These are phyloP conservation scores for Friedmanniomyces endolithicus DNA, from an alignment of 495 filamentous ascomycete species.

Conservation along the genomic window DNA sequence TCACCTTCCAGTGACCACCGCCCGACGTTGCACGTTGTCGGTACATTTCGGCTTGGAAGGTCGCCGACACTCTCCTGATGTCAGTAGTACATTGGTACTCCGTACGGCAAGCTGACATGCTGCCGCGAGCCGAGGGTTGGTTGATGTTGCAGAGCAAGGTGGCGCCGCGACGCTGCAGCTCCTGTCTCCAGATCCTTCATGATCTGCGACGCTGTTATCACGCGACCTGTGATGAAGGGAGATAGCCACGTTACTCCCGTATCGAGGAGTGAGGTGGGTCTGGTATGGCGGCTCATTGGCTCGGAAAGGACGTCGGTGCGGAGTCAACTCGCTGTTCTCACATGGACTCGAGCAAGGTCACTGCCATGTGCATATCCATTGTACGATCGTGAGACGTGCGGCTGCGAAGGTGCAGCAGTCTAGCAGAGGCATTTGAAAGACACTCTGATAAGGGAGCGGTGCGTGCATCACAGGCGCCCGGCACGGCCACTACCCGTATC, in stretches of 20 bases:
- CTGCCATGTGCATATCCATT: background rate
- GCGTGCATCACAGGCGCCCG: background rate
- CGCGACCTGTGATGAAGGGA: background rate
- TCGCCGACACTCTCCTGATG: background rate
- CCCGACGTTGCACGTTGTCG: background rate
- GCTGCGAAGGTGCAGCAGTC: background rate
- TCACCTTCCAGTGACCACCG: background rate
- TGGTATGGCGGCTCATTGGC: background rate
- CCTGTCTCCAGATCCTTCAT: background rate
- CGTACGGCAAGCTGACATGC: background rate
- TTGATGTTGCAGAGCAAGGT: background rate
- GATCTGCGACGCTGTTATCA: constrained; percentile 5
- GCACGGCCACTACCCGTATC: background rate
- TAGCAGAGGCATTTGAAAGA: background rate
- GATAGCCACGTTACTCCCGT: background rate
- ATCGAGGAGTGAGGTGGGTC: background rate
- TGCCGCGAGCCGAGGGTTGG: background rate
- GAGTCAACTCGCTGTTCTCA: background rate
- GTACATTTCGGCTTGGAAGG: background rate
- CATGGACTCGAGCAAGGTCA: background rate
- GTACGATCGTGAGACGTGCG: background rate
- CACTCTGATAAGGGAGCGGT: background rate
- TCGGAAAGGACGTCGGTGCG: background rate
- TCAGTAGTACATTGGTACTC: too few relatives aligned
- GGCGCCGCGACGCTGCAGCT: background rate